These are phyloP conservation scores for Dactylella cylindrospora DNA, from an alignment of 2,329 filamentous ascomycete genomes.

Conservation along the genomic window DNA sequence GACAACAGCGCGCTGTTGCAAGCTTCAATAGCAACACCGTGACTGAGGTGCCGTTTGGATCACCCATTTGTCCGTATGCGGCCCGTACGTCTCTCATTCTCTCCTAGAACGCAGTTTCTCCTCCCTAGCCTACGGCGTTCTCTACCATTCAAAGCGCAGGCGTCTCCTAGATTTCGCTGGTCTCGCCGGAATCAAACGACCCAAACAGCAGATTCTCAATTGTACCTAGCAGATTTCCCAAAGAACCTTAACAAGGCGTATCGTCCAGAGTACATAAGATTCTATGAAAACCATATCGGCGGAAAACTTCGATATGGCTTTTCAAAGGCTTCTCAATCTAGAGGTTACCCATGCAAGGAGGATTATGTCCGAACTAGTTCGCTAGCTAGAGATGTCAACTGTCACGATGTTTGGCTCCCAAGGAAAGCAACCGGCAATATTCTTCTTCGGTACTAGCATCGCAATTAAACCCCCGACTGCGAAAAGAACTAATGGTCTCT, in stretches of 20 bases:
- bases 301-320: conserved; percentile 1
- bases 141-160: no score
- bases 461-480: neutral
- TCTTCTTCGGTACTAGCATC: conserved; percentile 10
- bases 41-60: no score
- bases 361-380: conserved; percentile 3
- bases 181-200: neutral
- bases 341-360: conserved; percentile 9
- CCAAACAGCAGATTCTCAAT: neutral
- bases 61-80: conserved; percentile 21
- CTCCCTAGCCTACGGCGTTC: neutral
- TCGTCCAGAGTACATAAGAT: neutral
- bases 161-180: no score
- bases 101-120: neutral
- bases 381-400: conserved; percentile 3
- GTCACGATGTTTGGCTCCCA: conserved; percentile 8
- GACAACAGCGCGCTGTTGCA: no score
- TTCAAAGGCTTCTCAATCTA: neutral
- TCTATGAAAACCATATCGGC: conserved; percentile 9
- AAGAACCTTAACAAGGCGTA: neutral
- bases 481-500: neutral
- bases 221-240: neutral
- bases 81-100: neutral
- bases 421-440: conserved; percentile 26
- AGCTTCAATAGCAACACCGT: no score